Evolutionary conservation across 768 basidiomycete genomes (phyloP).

Genomic region (Podaxis sp.): DNA sequence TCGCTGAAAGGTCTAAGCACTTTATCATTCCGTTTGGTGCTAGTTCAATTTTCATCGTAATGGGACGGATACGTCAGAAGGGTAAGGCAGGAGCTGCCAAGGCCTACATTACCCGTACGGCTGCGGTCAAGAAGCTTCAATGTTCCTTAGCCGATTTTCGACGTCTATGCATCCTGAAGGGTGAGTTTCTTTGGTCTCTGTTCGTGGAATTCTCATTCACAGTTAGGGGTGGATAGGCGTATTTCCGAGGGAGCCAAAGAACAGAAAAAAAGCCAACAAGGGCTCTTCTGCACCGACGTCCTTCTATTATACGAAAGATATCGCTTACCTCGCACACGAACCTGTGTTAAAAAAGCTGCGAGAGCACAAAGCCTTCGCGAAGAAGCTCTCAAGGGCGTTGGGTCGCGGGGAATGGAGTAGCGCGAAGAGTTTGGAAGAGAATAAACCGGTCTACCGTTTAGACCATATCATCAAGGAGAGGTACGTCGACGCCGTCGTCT

Average conservation of each 20-base stretch:
- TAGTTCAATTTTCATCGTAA: conserved; percentile 24
- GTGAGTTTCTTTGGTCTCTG: conserved; percentile 39
- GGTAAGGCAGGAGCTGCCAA: conserved; percentile 92
- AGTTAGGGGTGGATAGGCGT: conserved; percentile 61
- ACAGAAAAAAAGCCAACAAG: conserved; percentile 93
- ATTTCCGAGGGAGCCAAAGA: conserved; percentile 93
- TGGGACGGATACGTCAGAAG: conserved; percentile 81
- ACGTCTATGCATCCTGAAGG: conserved; percentile 95
- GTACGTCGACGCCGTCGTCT: conserved; percentile 41
- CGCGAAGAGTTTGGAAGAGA: conserved; percentile 92
- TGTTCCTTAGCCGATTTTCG: conserved; percentile 97
- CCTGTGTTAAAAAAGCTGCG: conserved; percentile 90
- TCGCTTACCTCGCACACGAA: conserved; percentile 95
- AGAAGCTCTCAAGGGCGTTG: conserved; percentile 90
- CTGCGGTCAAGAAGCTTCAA: conserved; percentile 93
- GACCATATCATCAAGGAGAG: conserved; percentile 99
- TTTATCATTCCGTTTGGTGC: conserved; percentile 8
- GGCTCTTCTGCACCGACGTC: conserved; percentile 96
- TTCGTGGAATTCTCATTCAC: conserved; percentile 1
- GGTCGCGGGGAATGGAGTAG: conserved; percentile 94
- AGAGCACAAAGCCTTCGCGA: conserved; percentile 98
- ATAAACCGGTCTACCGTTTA: conserved; percentile 85
- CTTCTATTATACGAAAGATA: conserved; percentile 98
- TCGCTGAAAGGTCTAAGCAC: not conserved
- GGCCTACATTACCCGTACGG: conserved; percentile 87